A percentile compares a stretch with the other conserved stretches of the same genome.
These are phyloP conservation scores for Lecanicillium sp. DNA, from an alignment of 2,329 filamentous ascomycete genomes.

Conservation along the genomic window DNA sequence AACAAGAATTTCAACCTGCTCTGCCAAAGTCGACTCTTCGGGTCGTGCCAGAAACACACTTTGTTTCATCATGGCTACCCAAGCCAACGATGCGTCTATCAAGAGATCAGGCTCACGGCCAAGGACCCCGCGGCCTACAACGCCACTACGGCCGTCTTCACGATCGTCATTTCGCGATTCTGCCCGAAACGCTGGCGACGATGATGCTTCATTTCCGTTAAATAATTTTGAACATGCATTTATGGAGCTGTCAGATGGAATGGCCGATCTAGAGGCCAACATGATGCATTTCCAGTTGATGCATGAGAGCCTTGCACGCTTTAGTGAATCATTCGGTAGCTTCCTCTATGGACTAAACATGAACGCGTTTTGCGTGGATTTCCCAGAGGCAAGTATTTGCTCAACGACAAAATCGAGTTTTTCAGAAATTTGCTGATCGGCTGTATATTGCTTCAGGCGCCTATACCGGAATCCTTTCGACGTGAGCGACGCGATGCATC, in stretches of 20 bases:
- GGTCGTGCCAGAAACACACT: slow-evolving; percentile 3
- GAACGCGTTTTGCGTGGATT: slow-evolving; percentile 98
- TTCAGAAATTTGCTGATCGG: too few relatives aligned
- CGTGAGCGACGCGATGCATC: slow-evolving; percentile 52
- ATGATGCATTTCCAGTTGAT: slow-evolving; percentile 96
- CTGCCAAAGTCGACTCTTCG: too few relatives aligned
- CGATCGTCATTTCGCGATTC: slow-evolving; percentile 81
- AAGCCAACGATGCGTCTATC: slow-evolving; percentile 15
- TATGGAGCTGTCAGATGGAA: slow-evolving; percentile 84
- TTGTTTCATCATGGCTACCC: slow-evolving; percentile 17
- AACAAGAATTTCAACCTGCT: too few relatives aligned
- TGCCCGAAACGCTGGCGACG: slow-evolving; percentile 44
- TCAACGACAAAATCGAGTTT: too few relatives aligned
- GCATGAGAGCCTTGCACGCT: slow-evolving; percentile 87
- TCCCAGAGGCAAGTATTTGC: slow-evolving; percentile 66
- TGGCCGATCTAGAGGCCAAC: slow-evolving; percentile 93
- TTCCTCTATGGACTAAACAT: slow-evolving; percentile 97
- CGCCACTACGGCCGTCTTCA: slow-evolving; percentile 82
- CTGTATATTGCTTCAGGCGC: slow-evolving; percentile 59
- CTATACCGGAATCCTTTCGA: slow-evolving; percentile 74
- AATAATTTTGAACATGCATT: slow-evolving; percentile 83
- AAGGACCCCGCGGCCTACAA: slow-evolving; percentile 71
- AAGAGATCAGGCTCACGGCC: slow-evolving; percentile 52
- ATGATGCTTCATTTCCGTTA: slow-evolving; percentile 57
- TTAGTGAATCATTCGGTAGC: slow-evolving; percentile 91